Conservation (phyloP, 1,284 basidiomycete genomes). For the Rhodotorula sp. region DNA sequence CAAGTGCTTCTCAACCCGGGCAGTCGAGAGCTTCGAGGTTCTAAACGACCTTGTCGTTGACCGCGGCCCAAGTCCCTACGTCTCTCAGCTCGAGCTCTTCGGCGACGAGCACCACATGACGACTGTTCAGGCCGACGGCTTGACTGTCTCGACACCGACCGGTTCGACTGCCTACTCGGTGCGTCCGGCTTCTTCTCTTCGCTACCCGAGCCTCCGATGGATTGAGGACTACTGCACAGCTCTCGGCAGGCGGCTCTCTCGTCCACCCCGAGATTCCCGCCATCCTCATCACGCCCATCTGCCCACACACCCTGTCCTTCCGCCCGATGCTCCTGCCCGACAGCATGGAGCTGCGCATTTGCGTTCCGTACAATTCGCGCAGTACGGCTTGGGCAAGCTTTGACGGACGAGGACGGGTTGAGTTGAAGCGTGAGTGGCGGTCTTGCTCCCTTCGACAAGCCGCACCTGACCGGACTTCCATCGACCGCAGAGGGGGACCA, state of each 20-base stretch:
- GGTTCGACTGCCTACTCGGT: constrained; percentile 98
- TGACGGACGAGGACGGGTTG: constrained; percentile 93
- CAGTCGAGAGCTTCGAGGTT: constrained; percentile 96
- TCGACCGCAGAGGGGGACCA: constrained; percentile 83
- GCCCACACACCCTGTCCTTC: constrained; percentile 97
- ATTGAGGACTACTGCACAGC: constrained; percentile 51
- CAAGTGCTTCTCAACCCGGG: constrained; percentile 93
- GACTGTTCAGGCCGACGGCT: constrained; percentile 95
- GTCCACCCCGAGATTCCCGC: constrained; percentile 98
- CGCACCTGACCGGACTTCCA: not conserved
- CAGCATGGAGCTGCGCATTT: constrained; percentile 96
- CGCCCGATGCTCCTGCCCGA: constrained; percentile 97
- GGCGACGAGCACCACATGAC: constrained; percentile 99
- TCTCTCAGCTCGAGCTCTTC: constrained; percentile 92
- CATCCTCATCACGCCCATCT: constrained; percentile 94
- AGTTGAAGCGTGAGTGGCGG: constrained; percentile 74
- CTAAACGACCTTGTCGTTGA: constrained; percentile 98
- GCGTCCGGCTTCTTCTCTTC: constrained; percentile 40
- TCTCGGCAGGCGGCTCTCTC: constrained; percentile 95
- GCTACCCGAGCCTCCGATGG: not conserved
- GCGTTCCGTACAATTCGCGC: constrained; percentile 96
- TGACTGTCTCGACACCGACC: constrained; percentile 94
- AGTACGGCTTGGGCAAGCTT: constrained; percentile 99
- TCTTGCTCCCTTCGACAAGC: not conserved
- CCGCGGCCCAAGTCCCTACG: constrained; percentile 95